Evolutionary conservation across 106 monocot species (phyloP), one percentile per base, ranked within the genome.

Genomic region (Platanthera zijinensis): DNA sequence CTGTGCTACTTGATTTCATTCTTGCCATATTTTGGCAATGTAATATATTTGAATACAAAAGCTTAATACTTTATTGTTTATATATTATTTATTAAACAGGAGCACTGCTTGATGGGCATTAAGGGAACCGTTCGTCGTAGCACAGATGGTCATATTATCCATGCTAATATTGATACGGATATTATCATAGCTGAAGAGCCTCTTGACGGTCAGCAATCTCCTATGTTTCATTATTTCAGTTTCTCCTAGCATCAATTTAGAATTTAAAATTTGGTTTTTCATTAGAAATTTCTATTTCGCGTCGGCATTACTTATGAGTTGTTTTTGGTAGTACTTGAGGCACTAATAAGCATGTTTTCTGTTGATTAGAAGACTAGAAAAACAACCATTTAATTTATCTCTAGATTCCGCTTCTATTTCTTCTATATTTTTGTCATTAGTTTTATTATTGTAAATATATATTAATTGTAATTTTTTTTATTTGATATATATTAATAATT

Each of bases 41-140:
- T 10, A 66, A 66, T n/a, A 5, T 66, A 5, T 66, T 9, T 66
- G 0, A 21, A 30, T 19, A 32, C 6, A 32, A 39, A 39, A 39
- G 39, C 39, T 39, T 39, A 39, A 39, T 39, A 39, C 4, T 52
- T 21, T 52, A 14, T 14, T 51, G 49, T 48, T 52, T 52, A 73
- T 25, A 52, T 73, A 52, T 19, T 8, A 15, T 52, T 45, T 64
- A 32, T 78, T 75, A 54, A 67, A 39, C 74, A 97, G 97, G 97
- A 97, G 51, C 97, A 97, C 71, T 97, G 97, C 77, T 86, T 97
- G 88, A 97, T 97, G 97, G 97, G 97, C 63, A 97, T 97, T 70
- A 97, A 94, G 74, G 97, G 97, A 75, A 97, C 97, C 21, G 97
- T 97, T 68, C 94, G 97, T 75, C 94, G 97, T 39, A 97, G 94